phyloP scores from a whole-genome alignment of 2,329 filamentous ascomycete genomes.

The Curvularia sp. region DNA sequence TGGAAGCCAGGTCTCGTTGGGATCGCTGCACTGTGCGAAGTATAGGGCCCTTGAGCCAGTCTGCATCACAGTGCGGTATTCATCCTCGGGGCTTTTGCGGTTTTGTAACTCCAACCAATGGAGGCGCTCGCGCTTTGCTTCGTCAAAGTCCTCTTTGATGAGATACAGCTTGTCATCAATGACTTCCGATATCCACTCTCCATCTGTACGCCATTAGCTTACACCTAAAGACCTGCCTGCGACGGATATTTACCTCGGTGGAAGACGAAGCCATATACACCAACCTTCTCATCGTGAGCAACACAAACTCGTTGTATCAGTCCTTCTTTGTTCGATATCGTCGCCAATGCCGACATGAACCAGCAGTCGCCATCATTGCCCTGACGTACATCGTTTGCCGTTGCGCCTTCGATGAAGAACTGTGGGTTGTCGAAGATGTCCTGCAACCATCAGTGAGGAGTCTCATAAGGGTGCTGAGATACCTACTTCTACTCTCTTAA shows the following conservation, averaged over 20 bases:
- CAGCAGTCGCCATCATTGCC: slow-evolving; percentile 84
- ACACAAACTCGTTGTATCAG: slow-evolving; percentile 79
- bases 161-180: slow-evolving; percentile 91
- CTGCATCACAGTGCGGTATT: slow-evolving; percentile 73
- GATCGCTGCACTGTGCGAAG: slow-evolving; percentile 77
- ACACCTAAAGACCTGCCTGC: slow-evolving; percentile 6
- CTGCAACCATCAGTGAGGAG: slow-evolving; percentile 51
- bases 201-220: slow-evolving; percentile 61
- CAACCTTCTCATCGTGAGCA: slow-evolving; percentile 72
- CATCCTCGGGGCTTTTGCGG: slow-evolving; percentile 73
- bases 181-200: slow-evolving; percentile 90
- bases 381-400: slow-evolving; percentile 79
- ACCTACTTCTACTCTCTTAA: slow-evolving; percentile 70
- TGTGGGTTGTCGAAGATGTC: slow-evolving; percentile 79
- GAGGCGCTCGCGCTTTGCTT: slow-evolving; percentile 73
- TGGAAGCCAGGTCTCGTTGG: slow-evolving; percentile 84
- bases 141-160: slow-evolving; percentile 82
- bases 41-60: slow-evolving; percentile 79
- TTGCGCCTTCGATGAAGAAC: slow-evolving; percentile 80
- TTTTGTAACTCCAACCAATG: slow-evolving; percentile 75
- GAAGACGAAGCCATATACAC: slow-evolving; percentile 87
- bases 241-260: slow-evolving; percentile 62
- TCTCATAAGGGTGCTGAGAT: background rate
- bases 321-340: slow-evolving; percentile 74
- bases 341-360: slow-evolving; percentile 82